These are phyloP conservation scores for Russula sp. DNA, from an alignment of 768 basidiomycete species.

Conservation along the genomic window DNA sequence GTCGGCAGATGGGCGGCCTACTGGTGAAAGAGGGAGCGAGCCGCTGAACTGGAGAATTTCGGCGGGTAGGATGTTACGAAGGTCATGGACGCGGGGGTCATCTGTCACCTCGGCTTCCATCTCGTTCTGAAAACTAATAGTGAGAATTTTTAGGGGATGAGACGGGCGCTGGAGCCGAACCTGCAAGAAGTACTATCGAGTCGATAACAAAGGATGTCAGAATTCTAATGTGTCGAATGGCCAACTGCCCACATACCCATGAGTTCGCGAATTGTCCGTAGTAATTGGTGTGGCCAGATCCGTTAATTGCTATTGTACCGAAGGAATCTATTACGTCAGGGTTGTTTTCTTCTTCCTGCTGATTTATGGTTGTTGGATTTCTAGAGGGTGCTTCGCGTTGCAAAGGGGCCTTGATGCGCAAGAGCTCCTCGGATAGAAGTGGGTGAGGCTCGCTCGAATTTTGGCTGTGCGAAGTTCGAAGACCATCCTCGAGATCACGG, in stretches of 20 bases:
- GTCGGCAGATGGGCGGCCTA: slow-evolving; percentile 34
- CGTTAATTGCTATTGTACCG: slow-evolving; percentile 68
- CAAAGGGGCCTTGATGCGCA: slow-evolving; percentile 69
- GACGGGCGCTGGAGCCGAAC: slow-evolving; percentile 34
- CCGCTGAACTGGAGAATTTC: slow-evolving; percentile 61
- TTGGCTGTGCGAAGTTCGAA: slow-evolving; percentile 54
- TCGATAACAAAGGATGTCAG: slow-evolving; percentile 21
- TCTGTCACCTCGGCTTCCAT: slow-evolving; percentile 50
- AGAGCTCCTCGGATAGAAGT: slow-evolving; percentile 63
- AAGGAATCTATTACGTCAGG: slow-evolving; percentile 75
- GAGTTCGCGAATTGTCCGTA: slow-evolving; percentile 73
- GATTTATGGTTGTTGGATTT: slow-evolving; percentile 35
- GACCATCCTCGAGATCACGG: slow-evolving; percentile 67
- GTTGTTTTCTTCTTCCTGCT: slow-evolving; percentile 53
- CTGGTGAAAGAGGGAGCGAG: slow-evolving; percentile 54
- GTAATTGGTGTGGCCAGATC: slow-evolving; percentile 69
- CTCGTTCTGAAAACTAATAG: slow-evolving; percentile 48
- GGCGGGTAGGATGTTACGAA: slow-evolving; percentile 52
- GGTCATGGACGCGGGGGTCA: slow-evolving; percentile 38
- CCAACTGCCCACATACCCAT: slow-evolving; percentile 44
- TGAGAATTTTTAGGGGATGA: slow-evolving; percentile 16
- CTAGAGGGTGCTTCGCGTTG: slow-evolving; percentile 47
- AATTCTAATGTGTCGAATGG: background rate
- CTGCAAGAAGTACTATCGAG: slow-evolving; percentile 63
- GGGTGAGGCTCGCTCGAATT: slow-evolving; percentile 58